Conservation (phyloP, 2,329 filamentous ascomycete species). For the Paracorniculantispora psalliotae region DNA sequence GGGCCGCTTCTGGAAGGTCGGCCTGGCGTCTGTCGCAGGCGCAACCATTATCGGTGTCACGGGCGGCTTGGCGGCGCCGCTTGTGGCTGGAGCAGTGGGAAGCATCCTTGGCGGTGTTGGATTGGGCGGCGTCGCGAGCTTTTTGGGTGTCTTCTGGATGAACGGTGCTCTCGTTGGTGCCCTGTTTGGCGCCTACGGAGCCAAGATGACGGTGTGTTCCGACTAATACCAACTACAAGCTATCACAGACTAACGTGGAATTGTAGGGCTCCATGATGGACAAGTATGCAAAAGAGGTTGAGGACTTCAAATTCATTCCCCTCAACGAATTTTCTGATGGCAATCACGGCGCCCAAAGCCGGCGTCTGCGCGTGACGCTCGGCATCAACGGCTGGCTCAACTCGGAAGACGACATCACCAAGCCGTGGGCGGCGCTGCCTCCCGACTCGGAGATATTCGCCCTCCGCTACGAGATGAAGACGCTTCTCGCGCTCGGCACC, state of each 20-base stretch:
- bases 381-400: slow-evolving; percentile 85
- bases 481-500: slow-evolving; percentile 70
- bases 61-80: slow-evolving; percentile 81
- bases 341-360: slow-evolving; percentile 22
- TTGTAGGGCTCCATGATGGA: slow-evolving; percentile 75
- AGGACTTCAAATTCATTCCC: slow-evolving; percentile 76
- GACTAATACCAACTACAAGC: neutral
- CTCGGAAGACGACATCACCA: slow-evolving; percentile 66
- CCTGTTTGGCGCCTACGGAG: slow-evolving; percentile 85
- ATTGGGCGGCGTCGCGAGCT: slow-evolving; percentile 78
- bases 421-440: slow-evolving; percentile 73
- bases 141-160: slow-evolving; percentile 80
- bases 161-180: slow-evolving; percentile 81
- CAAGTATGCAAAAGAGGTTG: slow-evolving; percentile 78
- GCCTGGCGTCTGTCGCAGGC: slow-evolving; percentile 80
- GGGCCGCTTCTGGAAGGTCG: slow-evolving; percentile 81
- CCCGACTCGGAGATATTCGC: slow-evolving; percentile 76
- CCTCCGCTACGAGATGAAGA: slow-evolving; percentile 74
- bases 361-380: slow-evolving; percentile 72
- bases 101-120: slow-evolving; percentile 81
- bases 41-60: slow-evolving; percentile 89
- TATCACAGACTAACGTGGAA: neutral
- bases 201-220: slow-evolving; percentile 54
- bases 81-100: slow-evolving; percentile 81
- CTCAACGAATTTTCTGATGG: slow-evolving; percentile 38